Evolutionary conservation across 2,329 filamentous ascomycete species (phyloP).

Genomic region (Aspergillus thermomutatus): DNA sequence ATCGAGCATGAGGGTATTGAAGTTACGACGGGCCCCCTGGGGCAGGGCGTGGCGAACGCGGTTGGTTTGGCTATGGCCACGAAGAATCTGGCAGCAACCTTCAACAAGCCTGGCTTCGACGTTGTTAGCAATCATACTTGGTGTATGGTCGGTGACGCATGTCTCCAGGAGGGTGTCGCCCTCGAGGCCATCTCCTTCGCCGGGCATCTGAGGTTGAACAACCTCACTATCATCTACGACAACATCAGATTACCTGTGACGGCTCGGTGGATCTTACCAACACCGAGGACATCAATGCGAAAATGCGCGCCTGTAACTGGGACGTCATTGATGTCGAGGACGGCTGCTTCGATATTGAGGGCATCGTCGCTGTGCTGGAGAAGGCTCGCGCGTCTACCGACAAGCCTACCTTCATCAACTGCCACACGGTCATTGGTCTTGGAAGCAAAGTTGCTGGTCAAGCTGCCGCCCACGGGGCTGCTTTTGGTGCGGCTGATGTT

Average conservation of each 20-base stretch:
- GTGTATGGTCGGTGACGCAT: constrained; percentile 54
- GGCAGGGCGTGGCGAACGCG: constrained; percentile 60
- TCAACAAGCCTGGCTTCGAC: constrained; percentile 50
- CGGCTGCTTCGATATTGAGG: constrained; percentile 51
- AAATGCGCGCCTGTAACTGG: constrained; percentile 58
- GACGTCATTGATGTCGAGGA: constrained; percentile 54
- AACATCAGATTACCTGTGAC: too few species aligned
- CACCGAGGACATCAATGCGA: constrained; percentile 23
- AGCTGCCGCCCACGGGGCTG: constrained; percentile 57
- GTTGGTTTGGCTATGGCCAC: constrained; percentile 58
- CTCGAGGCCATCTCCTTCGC: too few species aligned
- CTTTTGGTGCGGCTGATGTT: constrained; percentile 54
- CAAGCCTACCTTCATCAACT: constrained; percentile 58
- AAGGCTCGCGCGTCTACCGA: constrained; percentile 42
- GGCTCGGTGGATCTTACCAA: too few species aligned
- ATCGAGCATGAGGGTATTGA: constrained; percentile 58
- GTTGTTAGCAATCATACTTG: constrained; percentile 53
- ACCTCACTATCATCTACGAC: too few species aligned
- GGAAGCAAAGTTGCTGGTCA: constrained; percentile 44
- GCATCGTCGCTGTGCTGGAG: constrained; percentile 47
- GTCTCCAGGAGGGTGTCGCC: too few species aligned
- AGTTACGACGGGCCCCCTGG: constrained; percentile 58
- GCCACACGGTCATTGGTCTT: constrained; percentile 55
- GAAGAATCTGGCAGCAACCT: constrained; percentile 54
- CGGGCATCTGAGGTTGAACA: too few species aligned